phyloP scores from a whole-genome alignment of 305 asterid genomes.

The Fraxinus paxiana region DNA sequence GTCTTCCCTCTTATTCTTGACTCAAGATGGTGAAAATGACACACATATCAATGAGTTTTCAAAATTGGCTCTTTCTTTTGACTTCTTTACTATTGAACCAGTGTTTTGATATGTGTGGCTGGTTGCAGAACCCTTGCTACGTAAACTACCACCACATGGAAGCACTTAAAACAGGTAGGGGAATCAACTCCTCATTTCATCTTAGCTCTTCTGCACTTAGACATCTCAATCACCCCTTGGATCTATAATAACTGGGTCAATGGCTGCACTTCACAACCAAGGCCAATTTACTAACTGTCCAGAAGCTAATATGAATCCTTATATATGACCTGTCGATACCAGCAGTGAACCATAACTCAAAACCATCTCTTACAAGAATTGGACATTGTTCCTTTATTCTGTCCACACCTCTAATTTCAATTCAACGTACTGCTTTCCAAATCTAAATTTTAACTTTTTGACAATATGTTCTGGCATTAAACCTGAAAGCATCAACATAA shows the following conservation, averaged over 20 bases:
- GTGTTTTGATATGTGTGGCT: neutral
- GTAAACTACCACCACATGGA: neutral
- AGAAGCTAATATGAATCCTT: neutral
- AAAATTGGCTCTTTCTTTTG: neutral
- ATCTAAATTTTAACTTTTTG: neutral
- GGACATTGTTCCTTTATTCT: neutral
- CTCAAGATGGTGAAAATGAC: neutral
- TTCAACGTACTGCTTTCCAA: neutral
- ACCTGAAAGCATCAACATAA: neutral
- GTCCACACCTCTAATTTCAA: neutral
- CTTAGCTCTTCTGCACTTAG: neutral
- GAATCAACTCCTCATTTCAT: neutral
- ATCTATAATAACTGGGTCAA: neutral
- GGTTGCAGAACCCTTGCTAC: neutral
- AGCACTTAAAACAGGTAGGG: neutral
- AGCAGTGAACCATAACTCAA: neutral
- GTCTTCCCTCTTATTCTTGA: neutral
- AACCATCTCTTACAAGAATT: neutral
- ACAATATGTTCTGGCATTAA: neutral
- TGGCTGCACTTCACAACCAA: neutral
- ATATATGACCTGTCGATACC: neutral
- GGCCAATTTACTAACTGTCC: neutral
- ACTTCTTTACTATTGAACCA: neutral
- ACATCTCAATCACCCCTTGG: neutral
- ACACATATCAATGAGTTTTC: neutral